Conservation (phyloP, 1,139 yeast genomes). For the Yamadazyma jaroonii region DNA sequence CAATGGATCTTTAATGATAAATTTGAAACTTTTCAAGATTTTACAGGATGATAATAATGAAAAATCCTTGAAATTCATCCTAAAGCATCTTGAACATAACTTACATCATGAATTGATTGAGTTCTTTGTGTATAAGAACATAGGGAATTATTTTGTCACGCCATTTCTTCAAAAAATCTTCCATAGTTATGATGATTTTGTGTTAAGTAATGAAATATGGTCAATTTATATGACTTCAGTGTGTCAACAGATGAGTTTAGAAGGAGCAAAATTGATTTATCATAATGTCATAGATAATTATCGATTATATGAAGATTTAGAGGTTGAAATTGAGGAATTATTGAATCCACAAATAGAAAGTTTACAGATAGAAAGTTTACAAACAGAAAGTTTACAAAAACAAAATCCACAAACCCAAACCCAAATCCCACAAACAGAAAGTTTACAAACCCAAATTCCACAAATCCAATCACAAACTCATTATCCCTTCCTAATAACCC, state of each 20-base stretch:
- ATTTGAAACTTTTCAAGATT: slow-evolving; percentile 7
- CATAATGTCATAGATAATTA: slow-evolving; percentile 35
- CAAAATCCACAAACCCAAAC: background rate
- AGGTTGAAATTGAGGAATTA: slow-evolving; percentile 8
- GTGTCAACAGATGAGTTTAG: slow-evolving; percentile 23
- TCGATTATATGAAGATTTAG: slow-evolving; percentile 15
- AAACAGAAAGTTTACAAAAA: background rate
- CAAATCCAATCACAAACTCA: slow-evolving; percentile 8
- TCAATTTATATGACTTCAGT: slow-evolving; percentile 24
- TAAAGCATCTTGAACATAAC: slow-evolving; percentile 1
- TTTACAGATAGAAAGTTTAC: background rate
- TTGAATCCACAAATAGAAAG: too few relatives aligned
- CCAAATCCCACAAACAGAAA: background rate
- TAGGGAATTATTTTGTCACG: slow-evolving; percentile 2
- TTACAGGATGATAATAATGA: slow-evolving; percentile 1
- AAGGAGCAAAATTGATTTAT: slow-evolving; percentile 35
- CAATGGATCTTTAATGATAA: background rate
- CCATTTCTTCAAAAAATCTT: slow-evolving; percentile 22
- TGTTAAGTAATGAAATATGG: slow-evolving; percentile 38
- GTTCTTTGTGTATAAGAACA: slow-evolving; percentile 11
- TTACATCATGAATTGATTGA: slow-evolving; percentile 18
- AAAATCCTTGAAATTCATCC: slow-evolving; percentile 1
- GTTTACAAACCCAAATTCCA: slow-evolving; percentile 14
- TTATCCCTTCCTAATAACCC: slow-evolving; percentile 33
- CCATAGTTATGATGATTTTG: slow-evolving; percentile 14